Evolutionary conservation across 345 rosid genomes (phyloP), one percentile per base, ranked within the genome.

Genomic region (Salix dunnii): DNA sequence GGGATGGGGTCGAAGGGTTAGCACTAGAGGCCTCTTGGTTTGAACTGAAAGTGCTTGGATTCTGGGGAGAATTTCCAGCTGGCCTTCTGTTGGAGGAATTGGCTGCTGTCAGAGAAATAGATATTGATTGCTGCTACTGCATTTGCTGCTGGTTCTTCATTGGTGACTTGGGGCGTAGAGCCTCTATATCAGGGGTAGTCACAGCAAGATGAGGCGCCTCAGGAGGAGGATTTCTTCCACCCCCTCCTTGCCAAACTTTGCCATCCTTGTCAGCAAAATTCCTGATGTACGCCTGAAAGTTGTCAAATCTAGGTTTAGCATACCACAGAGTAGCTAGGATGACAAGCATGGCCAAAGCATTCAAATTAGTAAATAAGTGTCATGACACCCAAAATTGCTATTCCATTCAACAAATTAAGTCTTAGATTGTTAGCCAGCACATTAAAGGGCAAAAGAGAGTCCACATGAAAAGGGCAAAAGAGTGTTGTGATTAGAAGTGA

Each of bases 181-280:
- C 35, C 83, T 96, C 97, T 33, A 96, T 92, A 58, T 96, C 99
- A 0, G 97, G 91, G 63, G 97, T 93, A 21, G 98, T 93, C 53
- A 90, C 76, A 13, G 93, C 91, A 4, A 96, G 93, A 83, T 93
- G 99, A 28, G 95, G 88, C 35, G 98, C 93, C 13, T 91, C 98
- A 1, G 97, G 97, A 25, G 94, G 99, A 1, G 98, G 98, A 76
- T 96, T 93, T 79, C 98, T 83, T 23, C 99, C 99, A 67, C 98
- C 97, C 21, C 96, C 99, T 71, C 98, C 98, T 91, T 91, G 99
- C 98, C 98, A 96, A 43, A 94, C 94, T 80, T 91, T 94, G 67
- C 99, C 98, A 67, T 96, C 99, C 84, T 90, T 91, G 86, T 96
- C 98, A 10, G 90, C 81, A 25, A 96, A 96, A 84, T 84, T 93